phyloP scores from a whole-genome alignment of 73 alveolate species.

The Symbiodinium natans region DNA sequence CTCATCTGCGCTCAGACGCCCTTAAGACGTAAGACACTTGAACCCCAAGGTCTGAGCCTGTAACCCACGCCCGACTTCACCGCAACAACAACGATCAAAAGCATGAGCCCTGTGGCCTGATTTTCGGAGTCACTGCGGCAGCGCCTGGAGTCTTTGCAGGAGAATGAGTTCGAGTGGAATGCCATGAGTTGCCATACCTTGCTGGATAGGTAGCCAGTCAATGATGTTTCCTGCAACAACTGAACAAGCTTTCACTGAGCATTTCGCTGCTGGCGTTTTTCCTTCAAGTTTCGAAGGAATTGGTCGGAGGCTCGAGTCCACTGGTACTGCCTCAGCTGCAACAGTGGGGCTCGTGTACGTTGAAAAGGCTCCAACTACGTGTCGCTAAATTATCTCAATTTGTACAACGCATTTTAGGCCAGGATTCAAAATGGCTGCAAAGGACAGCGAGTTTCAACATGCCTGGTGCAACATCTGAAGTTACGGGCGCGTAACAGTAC shows the following conservation, averaged over 20 bases:
- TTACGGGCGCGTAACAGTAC: too few relatives aligned
- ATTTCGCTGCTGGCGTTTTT: constrained; percentile 48
- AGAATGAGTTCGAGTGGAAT: too few relatives aligned
- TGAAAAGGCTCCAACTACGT: too few relatives aligned
- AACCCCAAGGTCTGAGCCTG: neutral
- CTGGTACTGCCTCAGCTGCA: constrained; percentile 37
- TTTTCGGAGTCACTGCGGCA: constrained; percentile 48
- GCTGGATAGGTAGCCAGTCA: neutral
- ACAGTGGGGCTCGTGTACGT: too few relatives aligned
- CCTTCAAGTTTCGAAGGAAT: constrained; percentile 84
- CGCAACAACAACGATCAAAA: neutral
- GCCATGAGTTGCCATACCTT: neutral
- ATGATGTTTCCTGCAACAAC: too few relatives aligned
- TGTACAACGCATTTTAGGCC: neutral
- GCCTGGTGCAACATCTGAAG: too few relatives aligned
- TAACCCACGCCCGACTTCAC: neutral
- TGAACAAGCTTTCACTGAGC: neutral
- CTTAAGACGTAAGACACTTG: too few relatives aligned
- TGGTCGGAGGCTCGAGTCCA: constrained; percentile 82
- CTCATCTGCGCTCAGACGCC: too few relatives aligned
- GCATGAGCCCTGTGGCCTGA: neutral
- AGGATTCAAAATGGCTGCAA: neutral
- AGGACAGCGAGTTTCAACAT: too few relatives aligned
- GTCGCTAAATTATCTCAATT: too few relatives aligned
- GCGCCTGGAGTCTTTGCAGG: neutral